Percentiles rank a stretch among this genome's conserved stretches.
Evolutionary conservation across 78 protist genomes (phyloP).

Genomic region (Dictyostelium brefeldianum): DNA sequence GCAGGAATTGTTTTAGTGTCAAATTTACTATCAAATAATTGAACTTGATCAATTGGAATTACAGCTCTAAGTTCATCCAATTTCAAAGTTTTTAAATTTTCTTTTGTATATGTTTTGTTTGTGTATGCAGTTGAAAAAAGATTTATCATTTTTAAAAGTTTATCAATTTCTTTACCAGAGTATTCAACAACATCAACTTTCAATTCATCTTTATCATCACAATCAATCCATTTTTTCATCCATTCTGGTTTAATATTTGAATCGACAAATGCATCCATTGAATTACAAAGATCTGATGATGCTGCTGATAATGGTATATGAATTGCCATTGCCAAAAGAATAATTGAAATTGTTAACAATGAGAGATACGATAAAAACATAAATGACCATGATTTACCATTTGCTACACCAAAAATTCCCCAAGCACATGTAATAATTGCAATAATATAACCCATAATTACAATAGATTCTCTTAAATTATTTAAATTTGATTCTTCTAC

Average conservation of each 20-base stretch:
- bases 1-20: not conserved
- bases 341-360: slow-evolving; percentile 4
- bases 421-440: slow-evolving; percentile 51
- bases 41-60: slow-evolving; percentile 14
- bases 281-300: slow-evolving; percentile 31
- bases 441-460: slow-evolving; percentile 47
- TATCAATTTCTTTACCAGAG: not conserved
- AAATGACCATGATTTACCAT: slow-evolving; percentile 69
- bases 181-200: not conserved
- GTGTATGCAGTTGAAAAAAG: not conserved
- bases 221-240: slow-evolving; percentile 49
- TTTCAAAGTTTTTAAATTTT: slow-evolving; percentile 8
- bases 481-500: slow-evolving; percentile 34
- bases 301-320: slow-evolving; percentile 62
- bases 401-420: slow-evolving; percentile 54
- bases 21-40: slow-evolving; percentile 15
- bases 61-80: slow-evolving; percentile 10
- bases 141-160: slow-evolving; percentile 19
- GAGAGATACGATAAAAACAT: slow-evolving; percentile 38
- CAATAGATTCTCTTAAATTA: slow-evolving; percentile 17
- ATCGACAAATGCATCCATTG: slow-evolving; percentile 1
- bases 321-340: slow-evolving; percentile 2
- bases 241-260: slow-evolving; percentile 15
- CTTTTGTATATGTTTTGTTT: not conserved
- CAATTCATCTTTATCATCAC: not conserved